Base-by-base conservation (phyloP, 805 yeast genomes). In the Yamadazyma nakazawae region DNA sequence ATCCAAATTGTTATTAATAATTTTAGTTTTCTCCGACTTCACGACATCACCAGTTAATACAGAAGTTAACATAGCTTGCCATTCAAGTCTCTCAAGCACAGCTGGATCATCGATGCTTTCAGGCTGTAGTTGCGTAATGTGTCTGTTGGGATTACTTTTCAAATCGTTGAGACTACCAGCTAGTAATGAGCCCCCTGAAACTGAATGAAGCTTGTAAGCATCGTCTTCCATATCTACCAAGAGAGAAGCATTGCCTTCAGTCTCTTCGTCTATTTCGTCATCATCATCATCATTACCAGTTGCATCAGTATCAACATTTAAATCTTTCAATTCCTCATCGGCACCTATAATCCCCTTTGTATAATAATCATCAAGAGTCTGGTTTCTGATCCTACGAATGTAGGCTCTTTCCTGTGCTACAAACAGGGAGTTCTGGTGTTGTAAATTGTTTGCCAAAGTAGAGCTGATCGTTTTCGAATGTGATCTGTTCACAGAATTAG, bases 11-110 rank as follows among this genome's bases (percentile, higher is more conserved):
- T 64, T 61, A 32, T 77, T 82, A 13, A 79, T 81, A 46, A 87
- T 74, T 63, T 84, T 84, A 3, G 88, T 84, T 66, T 92, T 94
- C 59, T 94, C 99, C 11, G 92, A 84, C 31, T 85, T 79, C 17
- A 94, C 90, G 45, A 94, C 96, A 64, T 94, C 98, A 55, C 99
- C 98, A 2, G 95, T 92, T 31, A 94, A 76, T 3, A 94, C 98
- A 2, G 90, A 78, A 10, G 87, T 78, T 41, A 94, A 74, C 96
- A 94, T 89, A 0, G 92, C 80, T 65, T 94, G 98, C 99, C 99
- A 94, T 66, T 90, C 96, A 11, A 91, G 70, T 41, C 98, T 75
- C 60, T 90, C 97, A 10, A 82, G 57, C 7, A 84, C 81, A 12
- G 69, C 68, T 1, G 78, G 76, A 53, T 73, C 76, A 40, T 69